These are phyloP conservation scores for Rhytidiadelphus loreus DNA, from an alignment of 225 moss, liverwort and hornwort genomes.

Conservation along the genomic window DNA sequence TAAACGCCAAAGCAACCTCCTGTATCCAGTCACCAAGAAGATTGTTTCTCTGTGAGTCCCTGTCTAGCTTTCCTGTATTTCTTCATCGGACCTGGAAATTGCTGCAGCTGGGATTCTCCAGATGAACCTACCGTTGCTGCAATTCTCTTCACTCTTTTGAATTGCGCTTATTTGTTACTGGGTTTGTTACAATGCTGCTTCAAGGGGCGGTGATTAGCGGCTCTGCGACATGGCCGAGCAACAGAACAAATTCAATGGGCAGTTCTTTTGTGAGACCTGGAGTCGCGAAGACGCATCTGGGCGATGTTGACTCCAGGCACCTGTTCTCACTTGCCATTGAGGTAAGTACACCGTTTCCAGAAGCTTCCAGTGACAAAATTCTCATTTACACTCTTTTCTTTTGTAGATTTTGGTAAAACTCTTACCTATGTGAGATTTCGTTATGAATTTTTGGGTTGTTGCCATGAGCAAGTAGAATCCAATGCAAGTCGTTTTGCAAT, in stretches of 20 bases:
- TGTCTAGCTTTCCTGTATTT: background rate
- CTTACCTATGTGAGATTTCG: background rate
- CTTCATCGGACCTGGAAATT: background rate
- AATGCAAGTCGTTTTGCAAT: background rate
- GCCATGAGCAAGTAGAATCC: background rate
- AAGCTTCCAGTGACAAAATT: background rate
- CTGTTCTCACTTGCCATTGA: slow-evolving; percentile 11
- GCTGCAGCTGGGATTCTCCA: background rate
- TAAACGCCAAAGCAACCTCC: background rate
- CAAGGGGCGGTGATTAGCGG: slow-evolving; percentile 12
- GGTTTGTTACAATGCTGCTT: slow-evolving; percentile 19
- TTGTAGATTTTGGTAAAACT: background rate
- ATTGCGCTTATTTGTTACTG: background rate
- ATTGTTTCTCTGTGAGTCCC: background rate
- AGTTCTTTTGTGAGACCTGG: slow-evolving; percentile 9
- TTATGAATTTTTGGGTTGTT: background rate
- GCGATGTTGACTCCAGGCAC: slow-evolving; percentile 1
- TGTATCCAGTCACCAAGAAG: background rate
- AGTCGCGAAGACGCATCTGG: background rate
- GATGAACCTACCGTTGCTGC: background rate
- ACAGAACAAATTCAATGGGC: background rate
- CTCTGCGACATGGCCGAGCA: slow-evolving; percentile 1
- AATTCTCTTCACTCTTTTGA: background rate
- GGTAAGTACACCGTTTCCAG: background rate
- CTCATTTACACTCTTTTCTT: background rate